A percentile compares a stretch with the other conserved stretches of the same genome.
These are phyloP conservation scores for Hydnomerulius pinastri DNA, from an alignment of 768 basidiomycete genomes.

Conservation along the genomic window DNA sequence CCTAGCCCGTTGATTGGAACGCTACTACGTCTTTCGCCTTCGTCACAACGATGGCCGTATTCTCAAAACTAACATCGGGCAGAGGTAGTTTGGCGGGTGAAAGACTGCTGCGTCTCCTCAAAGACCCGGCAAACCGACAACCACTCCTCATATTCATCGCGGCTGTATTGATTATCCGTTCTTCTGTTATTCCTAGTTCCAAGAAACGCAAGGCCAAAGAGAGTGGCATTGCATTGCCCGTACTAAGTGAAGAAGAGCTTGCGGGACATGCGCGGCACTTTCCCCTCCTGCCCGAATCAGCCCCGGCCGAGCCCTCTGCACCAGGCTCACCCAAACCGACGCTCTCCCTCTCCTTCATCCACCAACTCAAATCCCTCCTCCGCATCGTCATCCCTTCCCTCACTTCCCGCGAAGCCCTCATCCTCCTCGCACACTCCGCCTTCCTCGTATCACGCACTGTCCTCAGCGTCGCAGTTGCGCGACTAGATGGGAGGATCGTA, in stretches of 20 bases:
- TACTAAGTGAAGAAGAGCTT: slow-evolving; percentile 60
- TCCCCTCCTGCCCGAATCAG: slow-evolving; percentile 43
- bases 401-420: slow-evolving; percentile 66
- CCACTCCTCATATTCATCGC: slow-evolving; percentile 46
- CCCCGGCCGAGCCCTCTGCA: too few relatives aligned
- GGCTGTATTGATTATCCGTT: slow-evolving; percentile 52
- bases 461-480: slow-evolving; percentile 84
- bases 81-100: neutral
- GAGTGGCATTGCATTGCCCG: slow-evolving; percentile 62
- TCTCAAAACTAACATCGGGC: slow-evolving; percentile 4
- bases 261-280: slow-evolving; percentile 58
- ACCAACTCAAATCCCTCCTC: slow-evolving; percentile 71
- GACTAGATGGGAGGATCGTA: slow-evolving; percentile 88
- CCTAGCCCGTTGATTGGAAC: too few relatives aligned
- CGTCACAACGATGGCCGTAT: slow-evolving; percentile 3
- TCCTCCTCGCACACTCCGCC: slow-evolving; percentile 76
- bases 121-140: slow-evolving; percentile 16
- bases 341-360: slow-evolving; percentile 67
- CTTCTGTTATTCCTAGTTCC: slow-evolving; percentile 48
- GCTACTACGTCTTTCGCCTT: neutral
- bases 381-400: slow-evolving; percentile 69
- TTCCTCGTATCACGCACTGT: slow-evolving; percentile 88
- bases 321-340: slow-evolving; percentile 55
- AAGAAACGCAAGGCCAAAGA: slow-evolving; percentile 63
- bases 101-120: slow-evolving; percentile 6